Base-by-base conservation (phyloP, 2,329 filamentous ascomycete species). In the Aspergillus calidoustus region DNA sequence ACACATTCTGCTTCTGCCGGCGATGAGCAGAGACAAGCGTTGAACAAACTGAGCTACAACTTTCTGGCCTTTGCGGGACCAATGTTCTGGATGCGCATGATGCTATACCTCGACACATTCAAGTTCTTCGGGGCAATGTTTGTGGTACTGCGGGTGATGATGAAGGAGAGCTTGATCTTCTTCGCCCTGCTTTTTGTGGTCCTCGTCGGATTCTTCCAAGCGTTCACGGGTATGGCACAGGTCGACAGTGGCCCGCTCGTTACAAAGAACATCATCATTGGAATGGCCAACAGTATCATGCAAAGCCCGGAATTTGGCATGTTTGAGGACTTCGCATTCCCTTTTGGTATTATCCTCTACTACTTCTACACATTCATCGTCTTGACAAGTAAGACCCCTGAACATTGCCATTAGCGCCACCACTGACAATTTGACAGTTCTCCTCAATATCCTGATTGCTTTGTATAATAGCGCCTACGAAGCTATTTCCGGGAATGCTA, bases 61-160 rank as follows among this genome's bases (percentile, higher is more conserved):
- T 93, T 98, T 74, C 81, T 99, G 25, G 93, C 95, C 9, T 96
- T 97, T 76, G 89, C 89, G 3, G 93, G 95, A 0, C 95, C 95
- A 0, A 91, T 99, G 91, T 98, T 99, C 77, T 99, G 95, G 94
- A 91, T 89, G 73, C 90, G 95, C 4, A 84, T 99, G 62, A 80
- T 99, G 64, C 86, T 99, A 7, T 99, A 97, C 74, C 86, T 99
- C 19, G 95, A 99, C 77, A 92, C 91, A 0, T 86, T 96, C 83
- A 89, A 91, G 59, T 99, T 99, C 82, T 99, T 99, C 71, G 95
- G 95, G 25, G 93, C 94, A 54, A 99, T 99, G 95, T 86, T 99
- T 1, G 94, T 99, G 2, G 93, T 99, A 2, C 83, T 99, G 49
- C 96, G 98, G 76, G 91, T 93, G 55, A 93, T 94, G 91, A 93